Evolutionary conservation across 75 land plant genomes (phyloP).

Genomic region (Gnetum montanum): DNA sequence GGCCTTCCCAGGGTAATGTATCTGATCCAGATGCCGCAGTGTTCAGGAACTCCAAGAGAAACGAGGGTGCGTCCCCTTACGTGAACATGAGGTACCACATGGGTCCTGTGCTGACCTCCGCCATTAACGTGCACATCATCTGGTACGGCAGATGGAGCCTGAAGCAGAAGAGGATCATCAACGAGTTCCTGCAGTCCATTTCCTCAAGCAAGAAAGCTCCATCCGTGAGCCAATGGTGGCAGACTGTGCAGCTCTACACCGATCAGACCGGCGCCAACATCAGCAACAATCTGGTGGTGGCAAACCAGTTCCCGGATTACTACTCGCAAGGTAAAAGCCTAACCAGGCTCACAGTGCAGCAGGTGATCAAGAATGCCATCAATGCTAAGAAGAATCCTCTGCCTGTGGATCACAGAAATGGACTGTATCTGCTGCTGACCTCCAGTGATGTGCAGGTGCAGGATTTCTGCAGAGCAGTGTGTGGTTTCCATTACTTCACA

Average conservation of each 20-base stretch:
- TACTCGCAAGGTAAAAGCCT: slow-evolving; percentile 50
- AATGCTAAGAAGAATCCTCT: slow-evolving; percentile 22
- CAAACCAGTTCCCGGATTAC: slow-evolving; percentile 8
- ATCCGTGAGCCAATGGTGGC: slow-evolving; percentile 74
- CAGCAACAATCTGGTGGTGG: slow-evolving; percentile 20
- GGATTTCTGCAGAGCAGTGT: slow-evolving; percentile 53
- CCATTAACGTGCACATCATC: slow-evolving; percentile 8
- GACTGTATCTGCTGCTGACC: slow-evolving; percentile 59
- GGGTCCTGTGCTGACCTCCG: slow-evolving; percentile 23
- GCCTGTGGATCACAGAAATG: slow-evolving; percentile 31
- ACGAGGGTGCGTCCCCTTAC: slow-evolving; percentile 16
- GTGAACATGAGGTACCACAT: slow-evolving; percentile 25
- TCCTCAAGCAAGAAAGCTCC: slow-evolving; percentile 8
- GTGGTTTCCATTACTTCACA: slow-evolving; percentile 72
- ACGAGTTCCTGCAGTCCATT: not conserved
- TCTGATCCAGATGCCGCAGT: too few species aligned
- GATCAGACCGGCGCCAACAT: slow-evolving; percentile 58
- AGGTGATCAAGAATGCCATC: slow-evolving; percentile 37
- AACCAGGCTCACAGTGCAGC: slow-evolving; percentile 42
- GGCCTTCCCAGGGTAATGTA: too few species aligned
- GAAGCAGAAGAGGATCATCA: slow-evolving; percentile 6
- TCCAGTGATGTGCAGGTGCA: slow-evolving; percentile 58
- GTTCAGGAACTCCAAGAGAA: slow-evolving; percentile 12
- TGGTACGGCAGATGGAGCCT: slow-evolving; percentile 13
- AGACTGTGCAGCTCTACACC: slow-evolving; percentile 52